Evolutionary conservation across 345 rosid genomes (phyloP), one percentile per base, ranked within the genome.

Genomic region (Gossypium raimondii): DNA sequence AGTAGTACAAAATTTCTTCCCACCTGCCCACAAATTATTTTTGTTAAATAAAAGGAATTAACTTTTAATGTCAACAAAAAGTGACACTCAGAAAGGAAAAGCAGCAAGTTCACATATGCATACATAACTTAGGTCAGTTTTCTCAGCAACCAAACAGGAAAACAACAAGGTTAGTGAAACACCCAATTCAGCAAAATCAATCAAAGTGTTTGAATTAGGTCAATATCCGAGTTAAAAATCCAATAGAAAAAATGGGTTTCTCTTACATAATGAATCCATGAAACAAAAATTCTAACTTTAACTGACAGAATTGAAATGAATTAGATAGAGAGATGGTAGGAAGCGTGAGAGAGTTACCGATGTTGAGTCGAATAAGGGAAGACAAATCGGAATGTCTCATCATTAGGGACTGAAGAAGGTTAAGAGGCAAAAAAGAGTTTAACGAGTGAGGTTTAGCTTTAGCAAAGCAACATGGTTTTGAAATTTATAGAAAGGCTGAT

Each of bases 1-100:
- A 12, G 95, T 86, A 1, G 97, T 89, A 77, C 92, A 87, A 56
- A 91, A 94, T 75, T 88, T 92, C 84, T 87, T 89, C 58, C 98
- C 98, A 22, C 98, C 97, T 92, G 83, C 58, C 12, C 45, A 55
- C 60, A 71, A 60, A 34, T 34, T 34, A 34, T 3, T 11, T 60
- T 25, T 27, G 1, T 12, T 60, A 3, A 60, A 27, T 4, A 11
- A 12, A 60, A 38, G 7, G 51, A 41, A 64, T 27, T 20, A 22
- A n/a, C 9, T 60, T 60, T 25, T 4, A 60, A 27, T 12, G 27
- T 60, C 14, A 11, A 14, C 53, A 47, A 64, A 69, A 69, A 67
- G 11, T 2, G 56, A 47, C 2, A 20, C 57, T 18, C 52, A 48
- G 47, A 63, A 77, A 70, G 27, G 38, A 66, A 11, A 22, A 10